These are phyloP conservation scores for Phragmites australis DNA, from an alignment of 176 grass and related monocot species.

Conservation along the genomic window DNA sequence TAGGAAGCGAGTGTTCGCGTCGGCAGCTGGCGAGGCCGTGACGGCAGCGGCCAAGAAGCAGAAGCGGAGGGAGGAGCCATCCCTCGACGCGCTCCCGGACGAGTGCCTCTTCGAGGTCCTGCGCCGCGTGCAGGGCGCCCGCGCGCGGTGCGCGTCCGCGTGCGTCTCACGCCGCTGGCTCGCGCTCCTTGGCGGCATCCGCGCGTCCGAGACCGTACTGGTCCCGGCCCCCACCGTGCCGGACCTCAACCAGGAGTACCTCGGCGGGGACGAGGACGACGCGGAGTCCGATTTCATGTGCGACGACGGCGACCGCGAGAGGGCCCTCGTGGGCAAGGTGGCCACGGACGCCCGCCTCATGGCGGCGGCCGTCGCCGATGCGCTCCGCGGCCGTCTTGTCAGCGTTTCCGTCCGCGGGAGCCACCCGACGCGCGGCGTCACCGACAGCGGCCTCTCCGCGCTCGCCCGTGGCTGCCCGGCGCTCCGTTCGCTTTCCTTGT, in stretches of 20 bases:
- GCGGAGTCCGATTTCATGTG: constrained; percentile 38
- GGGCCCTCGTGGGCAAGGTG: constrained; percentile 57
- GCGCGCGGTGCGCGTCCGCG: constrained; percentile 67
- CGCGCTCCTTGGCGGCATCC: constrained; percentile 63
- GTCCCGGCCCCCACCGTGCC: constrained; percentile 38
- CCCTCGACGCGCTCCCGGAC: constrained; percentile 78
- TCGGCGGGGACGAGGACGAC: constrained; percentile 27
- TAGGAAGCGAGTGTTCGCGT: constrained; percentile 66
- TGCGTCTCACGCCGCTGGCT: constrained; percentile 90
- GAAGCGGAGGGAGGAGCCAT: constrained; percentile 44
- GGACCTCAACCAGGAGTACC: constrained; percentile 67
- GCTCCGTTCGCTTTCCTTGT: constrained; percentile 62
- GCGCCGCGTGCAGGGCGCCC: constrained; percentile 56
- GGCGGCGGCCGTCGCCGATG: constrained; percentile 52
- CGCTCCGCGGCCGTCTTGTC: constrained; percentile 50
- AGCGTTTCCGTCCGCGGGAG: constrained; percentile 65
- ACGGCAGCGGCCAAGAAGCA: constrained; percentile 37
- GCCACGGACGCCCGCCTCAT: constrained; percentile 77
- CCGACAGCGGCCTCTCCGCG: constrained; percentile 70
- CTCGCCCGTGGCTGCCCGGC: constrained; percentile 59
- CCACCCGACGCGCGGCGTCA: constrained; percentile 66
- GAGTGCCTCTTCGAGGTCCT: constrained; percentile 96
- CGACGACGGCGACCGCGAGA: constrained; percentile 26
- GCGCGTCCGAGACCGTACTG: constrained; percentile 55
- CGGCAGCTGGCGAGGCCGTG: constrained; percentile 21